Conservation (phyloP, 352 stramenopile species). For the Thraustochytrium striatum region DNA sequence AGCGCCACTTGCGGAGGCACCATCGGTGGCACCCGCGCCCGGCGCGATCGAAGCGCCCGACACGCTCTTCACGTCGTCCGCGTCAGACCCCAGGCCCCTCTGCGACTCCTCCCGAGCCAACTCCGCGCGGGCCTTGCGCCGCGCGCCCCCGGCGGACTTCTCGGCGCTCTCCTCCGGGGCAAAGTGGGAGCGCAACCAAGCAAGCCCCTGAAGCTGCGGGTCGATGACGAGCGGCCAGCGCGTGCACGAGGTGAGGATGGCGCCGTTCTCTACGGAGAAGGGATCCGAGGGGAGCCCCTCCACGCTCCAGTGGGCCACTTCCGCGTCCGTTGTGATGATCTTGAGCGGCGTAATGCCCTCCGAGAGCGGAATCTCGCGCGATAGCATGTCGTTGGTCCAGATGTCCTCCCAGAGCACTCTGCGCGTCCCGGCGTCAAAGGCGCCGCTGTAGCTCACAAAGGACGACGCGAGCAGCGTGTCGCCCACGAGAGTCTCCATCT, state of each 20-base stretch:
- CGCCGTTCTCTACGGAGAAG: constrained; percentile 94
- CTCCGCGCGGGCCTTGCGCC: too few species aligned
- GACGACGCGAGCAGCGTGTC: constrained; percentile 91
- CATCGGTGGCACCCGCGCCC: too few species aligned
- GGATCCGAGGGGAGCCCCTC: constrained; percentile 91
- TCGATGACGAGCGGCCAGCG: constrained; percentile 95
- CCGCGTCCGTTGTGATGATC: constrained; percentile 90
- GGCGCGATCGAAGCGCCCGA: too few species aligned
- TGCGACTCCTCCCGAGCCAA: too few species aligned
- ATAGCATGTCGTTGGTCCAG: constrained; percentile 79
- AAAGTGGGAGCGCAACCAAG: constrained; percentile 77
- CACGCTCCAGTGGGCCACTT: constrained; percentile 81
- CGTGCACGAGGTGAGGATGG: constrained; percentile 87
- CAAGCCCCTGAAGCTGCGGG: constrained; percentile 93
- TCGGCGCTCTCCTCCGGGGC: not conserved
- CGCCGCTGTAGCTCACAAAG: constrained; percentile 95
- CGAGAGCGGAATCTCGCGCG: constrained; percentile 83
- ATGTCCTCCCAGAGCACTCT: constrained; percentile 70
- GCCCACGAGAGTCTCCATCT: constrained; percentile 84
- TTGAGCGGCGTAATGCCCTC: constrained; percentile 87
- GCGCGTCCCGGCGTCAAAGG: constrained; percentile 86
- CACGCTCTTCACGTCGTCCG: too few species aligned
- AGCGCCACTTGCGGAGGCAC: too few species aligned
- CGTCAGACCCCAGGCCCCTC: too few species aligned
- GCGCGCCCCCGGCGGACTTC: not conserved